Base-by-base conservation (phyloP, 169 alveolate genomes). In the Eimeria brunetti region DNA sequence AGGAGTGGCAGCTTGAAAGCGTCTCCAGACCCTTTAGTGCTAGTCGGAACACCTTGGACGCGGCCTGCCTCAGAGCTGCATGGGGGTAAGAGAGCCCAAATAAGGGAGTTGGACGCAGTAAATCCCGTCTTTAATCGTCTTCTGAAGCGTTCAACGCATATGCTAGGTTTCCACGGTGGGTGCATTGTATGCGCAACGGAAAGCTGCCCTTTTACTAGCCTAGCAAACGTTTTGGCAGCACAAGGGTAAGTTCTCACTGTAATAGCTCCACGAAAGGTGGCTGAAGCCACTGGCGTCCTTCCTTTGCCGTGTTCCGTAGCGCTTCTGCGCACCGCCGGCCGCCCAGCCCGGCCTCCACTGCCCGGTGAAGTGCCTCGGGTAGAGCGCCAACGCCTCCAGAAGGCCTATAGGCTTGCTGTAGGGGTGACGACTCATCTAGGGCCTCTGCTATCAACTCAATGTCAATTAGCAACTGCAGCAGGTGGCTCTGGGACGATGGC, bases 391-490 rank as follows among this genome's bases (percentile, higher is more conserved):
- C 38, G 38, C 27, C 46, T 7, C 30, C 27, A 41, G n/a, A 38
- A n/a, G 64, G 53, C 30, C 58, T 20, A 30, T n/a, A 33, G 24
- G 30, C 49, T 64, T 38, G 58, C 24, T 46, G n/a, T 9, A 38
- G 41, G 14, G 91, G 91, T 11, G 91, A 53, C 9, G 76, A 38
- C 69, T 24, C 91, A 85, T 85, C 91, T 9, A 85, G 46, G 5
- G 91, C 91, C 62, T 36, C 80, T 24, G 91, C 91, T 60, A 85
- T 60, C 58, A 85, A 20, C 41, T 85, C 91, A 22, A 33, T 27
- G 80, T 85, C 91, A 27, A 85, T 64, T 20, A 85, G 80, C 46
- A 85, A 53, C 60, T 85, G 91, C 78, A 85, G 80, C 41, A 85
- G 30, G 78, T 58, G 78, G 58, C 62, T 22, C 58, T 85, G 75